Base-by-base conservation (phyloP, 2,329 filamentous ascomycete species). In the Aureobasidium vineae region DNA sequence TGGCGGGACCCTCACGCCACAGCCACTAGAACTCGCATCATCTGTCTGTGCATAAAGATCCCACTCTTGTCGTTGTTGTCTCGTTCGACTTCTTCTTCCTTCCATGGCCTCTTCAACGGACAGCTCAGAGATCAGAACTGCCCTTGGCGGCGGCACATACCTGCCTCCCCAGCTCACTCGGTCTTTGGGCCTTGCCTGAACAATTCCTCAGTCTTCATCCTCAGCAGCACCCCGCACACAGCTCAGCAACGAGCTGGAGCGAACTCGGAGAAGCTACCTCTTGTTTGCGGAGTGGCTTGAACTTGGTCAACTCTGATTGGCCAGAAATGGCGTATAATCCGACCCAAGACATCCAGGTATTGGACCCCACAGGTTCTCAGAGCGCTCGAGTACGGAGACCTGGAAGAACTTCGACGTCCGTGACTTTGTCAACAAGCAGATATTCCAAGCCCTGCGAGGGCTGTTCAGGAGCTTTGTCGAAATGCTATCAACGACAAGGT, bases 11-110 rank as follows among this genome's bases (percentile, higher is more conserved):
- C 36, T 63, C 61, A 54, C 61, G 61, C 61, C 61, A 64, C 61
- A 64, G 61, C 49, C 45, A 63, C 59, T 50, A 50, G 59, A 63
- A 52, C 61, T 64, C 49, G 61, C 61, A 54, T 64, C 61, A 64
- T 53, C 47, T 41, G 60, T 63, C 60, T 63, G 61, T 64, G 61
- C 61, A 64, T 64, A 64, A 54, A 64, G 61, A 45, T 61, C 7
- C 28, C 13, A n/a, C 15, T 57, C 21, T 57, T 38, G 40, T 33
- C 23, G 21, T 61, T 11, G 38, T 36, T 26, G 26, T 60, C 57
- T 33, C 41, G 33, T 26, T 61, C 28, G 43, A 23, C 3, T 61
- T 43, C 23, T 59, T 59, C 40, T 15, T 59, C 54, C 38, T 45
- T 59, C 28, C 21, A 52, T 19, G 26, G 19, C 26, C 15, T 23